Evolutionary conservation across 768 basidiomycete genomes (phyloP).

Genomic region (Naematelia encephala): DNA sequence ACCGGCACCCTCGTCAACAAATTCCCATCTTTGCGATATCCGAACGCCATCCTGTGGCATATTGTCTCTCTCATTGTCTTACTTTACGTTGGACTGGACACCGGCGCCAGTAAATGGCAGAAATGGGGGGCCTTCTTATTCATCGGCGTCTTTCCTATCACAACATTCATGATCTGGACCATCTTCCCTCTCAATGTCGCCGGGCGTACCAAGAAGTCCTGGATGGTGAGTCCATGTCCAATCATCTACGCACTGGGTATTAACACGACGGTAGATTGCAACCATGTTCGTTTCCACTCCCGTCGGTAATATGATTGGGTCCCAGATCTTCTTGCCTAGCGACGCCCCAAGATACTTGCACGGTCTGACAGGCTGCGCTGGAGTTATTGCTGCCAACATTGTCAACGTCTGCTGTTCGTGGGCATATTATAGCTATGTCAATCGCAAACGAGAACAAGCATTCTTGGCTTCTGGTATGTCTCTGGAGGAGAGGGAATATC

Average conservation of each 20-base stretch:
- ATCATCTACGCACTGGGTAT: too few relatives aligned
- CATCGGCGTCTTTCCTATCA: constrained; percentile 8
- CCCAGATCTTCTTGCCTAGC: constrained; percentile 21
- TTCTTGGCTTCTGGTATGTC: constrained; percentile 20
- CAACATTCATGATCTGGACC: constrained; percentile 27
- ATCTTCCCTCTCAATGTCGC: constrained; percentile 28
- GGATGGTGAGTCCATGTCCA: constrained; percentile 13
- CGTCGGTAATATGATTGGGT: constrained; percentile 28
- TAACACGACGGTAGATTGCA: too few relatives aligned
- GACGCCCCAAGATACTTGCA: background rate
- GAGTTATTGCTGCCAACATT: constrained; percentile 17
- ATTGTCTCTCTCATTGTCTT: constrained; percentile 19
- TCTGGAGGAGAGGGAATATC: constrained; percentile 19
- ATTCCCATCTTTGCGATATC: constrained; percentile 13
- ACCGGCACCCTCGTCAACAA: constrained; percentile 12
- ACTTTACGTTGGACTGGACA: constrained; percentile 19
- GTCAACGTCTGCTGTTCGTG: constrained; percentile 19
- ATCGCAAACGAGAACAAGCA: constrained; percentile 18
- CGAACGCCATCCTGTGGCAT: constrained; percentile 10
- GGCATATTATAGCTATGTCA: constrained; percentile 19
- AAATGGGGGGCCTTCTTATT: constrained; percentile 16
- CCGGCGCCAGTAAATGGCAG: constrained; percentile 17
- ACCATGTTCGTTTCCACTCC: too few relatives aligned
- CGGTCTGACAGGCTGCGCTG: constrained; percentile 17
- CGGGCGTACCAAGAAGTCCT: constrained; percentile 34